These are phyloP conservation scores for Ustanciosporium gigantosporum DNA, from an alignment of 1,284 basidiomycete species.

Conservation along the genomic window DNA sequence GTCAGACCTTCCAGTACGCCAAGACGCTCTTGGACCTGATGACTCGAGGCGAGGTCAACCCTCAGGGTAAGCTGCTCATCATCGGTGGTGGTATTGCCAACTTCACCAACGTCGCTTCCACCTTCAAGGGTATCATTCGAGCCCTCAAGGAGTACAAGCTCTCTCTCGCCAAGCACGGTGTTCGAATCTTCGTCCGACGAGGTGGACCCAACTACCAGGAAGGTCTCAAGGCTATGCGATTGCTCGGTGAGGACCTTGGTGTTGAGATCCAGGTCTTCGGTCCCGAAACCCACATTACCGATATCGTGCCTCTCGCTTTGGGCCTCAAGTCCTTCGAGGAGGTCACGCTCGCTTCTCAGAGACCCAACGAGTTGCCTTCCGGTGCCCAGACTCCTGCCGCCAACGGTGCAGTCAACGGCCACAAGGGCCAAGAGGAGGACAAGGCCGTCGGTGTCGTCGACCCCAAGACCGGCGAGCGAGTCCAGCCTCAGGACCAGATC, in stretches of 20 bases:
- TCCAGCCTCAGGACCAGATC: conserved; percentile 81
- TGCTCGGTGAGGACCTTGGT: conserved; percentile 94
- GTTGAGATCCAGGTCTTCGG: conserved; percentile 95
- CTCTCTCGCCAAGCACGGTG: conserved; percentile 51
- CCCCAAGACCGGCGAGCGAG: conserved; percentile 72
- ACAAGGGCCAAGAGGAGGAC: conserved; percentile 43
- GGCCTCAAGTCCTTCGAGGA: conserved; percentile 67
- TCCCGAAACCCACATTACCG: conserved; percentile 97
- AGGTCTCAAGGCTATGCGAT: conserved; percentile 96
- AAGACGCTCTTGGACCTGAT: conserved; percentile 98
- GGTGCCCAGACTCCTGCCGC: conserved; percentile 36
- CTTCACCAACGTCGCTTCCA: conserved; percentile 98
- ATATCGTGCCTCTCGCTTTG: conserved; percentile 95
- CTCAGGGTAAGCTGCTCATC: conserved; percentile 90
- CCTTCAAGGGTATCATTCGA: conserved; percentile 99
- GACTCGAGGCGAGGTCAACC: conserved; percentile 69
- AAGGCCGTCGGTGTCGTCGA: conserved; percentile 74
- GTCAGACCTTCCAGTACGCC: conserved; percentile 98
- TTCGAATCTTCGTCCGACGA: conserved; percentile 79
- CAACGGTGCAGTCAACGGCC: conserved; percentile 32
- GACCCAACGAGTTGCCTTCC: conserved; percentile 56
- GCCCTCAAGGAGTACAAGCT: conserved; percentile 90
- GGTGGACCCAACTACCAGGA: conserved; percentile 99
- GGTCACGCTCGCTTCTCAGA: conserved; percentile 62
- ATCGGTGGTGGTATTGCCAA: conserved; percentile 99